Evolutionary conservation across 2,329 filamentous ascomycete genomes (phyloP), one percentile per base, ranked within the genome.

Genomic region (Sclerotinia borealis): DNA sequence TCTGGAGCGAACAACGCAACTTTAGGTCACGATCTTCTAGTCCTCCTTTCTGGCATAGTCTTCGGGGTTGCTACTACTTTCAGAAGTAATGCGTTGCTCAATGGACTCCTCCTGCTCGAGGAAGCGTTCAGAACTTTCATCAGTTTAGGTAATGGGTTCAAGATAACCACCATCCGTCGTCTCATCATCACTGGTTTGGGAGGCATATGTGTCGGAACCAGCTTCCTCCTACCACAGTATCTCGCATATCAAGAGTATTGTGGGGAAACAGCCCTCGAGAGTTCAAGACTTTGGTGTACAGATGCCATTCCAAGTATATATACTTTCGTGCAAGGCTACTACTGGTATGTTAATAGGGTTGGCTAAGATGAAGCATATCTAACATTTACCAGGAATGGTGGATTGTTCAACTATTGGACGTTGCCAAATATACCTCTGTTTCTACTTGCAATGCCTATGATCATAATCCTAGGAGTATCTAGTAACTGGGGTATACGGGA

Each of bases 321-420:
- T 76, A 83, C 86, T 0, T 98, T 90, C 80, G 93, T 98, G 2
- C 95, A 99, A 74, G 81, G 82, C 51, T 81, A 90, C 71, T 98
- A 99, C 76, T 99, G 95, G 93, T 96, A 81, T 75, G 85, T 64
- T 13, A 19, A 25, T 27, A 76, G 19, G 25, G 15, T 47, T 34
- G 19, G 54, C 15, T 31, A 25, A 47, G 25, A 29, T 15, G 29
- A 17, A 60, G 19, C 55, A 31, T 25, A 8, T 29, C 55, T 31
- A 45, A 66, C 43, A 43, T 61, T 50, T 19, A 49, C 22, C 66
- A 96, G 93, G 95, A 87, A 93, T 71, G 86, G 90, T 59, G 95
- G 95, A 0, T 89, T 96, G 69, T 82, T 98, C 59, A 84, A 84
- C 64, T 99, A 99, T 78, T 99, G 95, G 95, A 96, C 87, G 0